Base-by-base conservation (phyloP, 139 green algal species). In the Coccomyxa sp. region DNA sequence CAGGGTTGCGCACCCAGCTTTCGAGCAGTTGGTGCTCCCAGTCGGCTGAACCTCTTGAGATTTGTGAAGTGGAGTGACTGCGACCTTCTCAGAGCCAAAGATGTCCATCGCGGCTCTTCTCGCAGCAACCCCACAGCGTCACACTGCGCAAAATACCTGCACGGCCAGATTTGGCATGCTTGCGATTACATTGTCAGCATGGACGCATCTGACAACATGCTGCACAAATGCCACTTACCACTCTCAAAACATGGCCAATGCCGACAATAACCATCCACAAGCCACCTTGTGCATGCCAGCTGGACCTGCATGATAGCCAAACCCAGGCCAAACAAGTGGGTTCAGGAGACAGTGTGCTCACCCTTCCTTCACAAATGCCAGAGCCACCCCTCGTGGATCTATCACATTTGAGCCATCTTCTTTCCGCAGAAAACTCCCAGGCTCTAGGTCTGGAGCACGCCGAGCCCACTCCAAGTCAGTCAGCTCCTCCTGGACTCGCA, bases 331-430 rank as follows among this genome's bases (percentile, higher is more conserved):
- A 0, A 1, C 27, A 32, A 21, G 27, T 78, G 28, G 74, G 25
- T 38, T 21, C 28, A 38, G 28, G 28, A 31, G 14, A 57, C 30
- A 27, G 38, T 51, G 38, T 38, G 28, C 74, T 78, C 31, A 80
- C 76, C 76, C 76, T 60, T 59, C 76, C 76, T 80, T 80, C 16
- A 80, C 76, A 60, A 80, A 80, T 16, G 59, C 76, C 32, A 80
- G 30, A 30, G 16, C 25, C 16, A 63, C 14, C 13, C 76, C 76
- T 27, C 15, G 27, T n/a, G 31, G 31, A 66, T 28, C 30, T 60
- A 60, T 21, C 31, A 18, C 18, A 32, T 60, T 28, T 14, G 16
- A 27, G 76, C 38, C 17, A 60, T 80, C 76, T 58, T 28, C 21
- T 32, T 21, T 78, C 63, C 28, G 23, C 23, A 77, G 71, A 10